These are phyloP conservation scores for Talaromyces marneffei DNA, from an alignment of 2,329 filamentous ascomycete genomes.

Conservation along the genomic window DNA sequence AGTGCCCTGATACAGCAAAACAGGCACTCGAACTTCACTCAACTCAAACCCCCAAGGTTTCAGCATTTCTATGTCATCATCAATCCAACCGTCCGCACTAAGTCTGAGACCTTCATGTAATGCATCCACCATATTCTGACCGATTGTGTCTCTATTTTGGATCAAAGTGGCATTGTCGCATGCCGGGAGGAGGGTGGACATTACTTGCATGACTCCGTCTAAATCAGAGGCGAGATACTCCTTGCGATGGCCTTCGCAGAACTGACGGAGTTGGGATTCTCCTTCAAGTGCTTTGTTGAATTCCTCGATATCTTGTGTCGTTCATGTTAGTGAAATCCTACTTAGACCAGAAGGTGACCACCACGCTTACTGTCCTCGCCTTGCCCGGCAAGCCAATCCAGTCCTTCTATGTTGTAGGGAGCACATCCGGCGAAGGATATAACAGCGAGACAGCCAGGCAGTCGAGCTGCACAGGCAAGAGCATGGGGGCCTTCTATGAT, in stretches of 20 bases:
- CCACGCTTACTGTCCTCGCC: conserved; percentile 8
- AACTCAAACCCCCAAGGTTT: conserved; percentile 1
- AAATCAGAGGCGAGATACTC: not conserved
- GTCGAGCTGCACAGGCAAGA: conserved; percentile 9
- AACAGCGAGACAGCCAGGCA: not conserved
- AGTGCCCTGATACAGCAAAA: conserved; percentile 1
- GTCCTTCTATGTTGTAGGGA: not conserved
- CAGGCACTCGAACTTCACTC: conserved; percentile 7
- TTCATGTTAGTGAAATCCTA: not conserved
- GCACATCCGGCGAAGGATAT: conserved; percentile 1
- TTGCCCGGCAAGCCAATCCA: conserved; percentile 2
- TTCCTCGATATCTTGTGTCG: conserved; percentile 1
- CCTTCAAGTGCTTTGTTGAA: not conserved
- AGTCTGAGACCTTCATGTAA: not conserved
- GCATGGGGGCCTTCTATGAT: not conserved
- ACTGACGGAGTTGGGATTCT: not conserved
- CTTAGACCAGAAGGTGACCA: too few species aligned
- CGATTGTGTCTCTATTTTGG: conserved; percentile 1
- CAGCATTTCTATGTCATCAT: not conserved
- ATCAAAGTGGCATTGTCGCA: conserved; percentile 4
- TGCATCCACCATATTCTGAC: conserved; percentile 1
- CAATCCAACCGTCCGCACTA: conserved; percentile 7
- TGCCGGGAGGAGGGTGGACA: not conserved
- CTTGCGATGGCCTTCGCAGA: conserved; percentile 1
- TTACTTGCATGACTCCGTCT: not conserved